Percentiles rank a stretch among this genome's conserved stretches.
These are phyloP conservation scores for Antitrichia curtipendula DNA, from an alignment of 225 moss, liverwort and hornwort species.

Conservation along the genomic window DNA sequence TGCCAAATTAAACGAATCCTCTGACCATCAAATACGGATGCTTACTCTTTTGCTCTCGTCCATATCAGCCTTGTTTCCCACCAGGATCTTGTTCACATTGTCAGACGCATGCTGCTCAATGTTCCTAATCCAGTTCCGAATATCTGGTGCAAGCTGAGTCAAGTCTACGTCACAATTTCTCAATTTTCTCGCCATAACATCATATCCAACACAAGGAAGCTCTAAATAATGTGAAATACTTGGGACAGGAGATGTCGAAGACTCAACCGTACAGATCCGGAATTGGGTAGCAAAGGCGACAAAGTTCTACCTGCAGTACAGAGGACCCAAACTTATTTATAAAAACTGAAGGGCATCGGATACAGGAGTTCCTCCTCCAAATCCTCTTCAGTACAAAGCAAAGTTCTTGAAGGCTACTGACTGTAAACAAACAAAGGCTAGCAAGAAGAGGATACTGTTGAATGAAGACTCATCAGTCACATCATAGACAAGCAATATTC, in stretches of 20 bases:
- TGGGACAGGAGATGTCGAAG: background rate
- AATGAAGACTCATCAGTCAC: constrained; percentile 93
- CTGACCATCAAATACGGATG: background rate
- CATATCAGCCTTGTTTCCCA: constrained; percentile 98
- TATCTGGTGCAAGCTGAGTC: constrained; percentile 6
- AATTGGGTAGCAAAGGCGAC: background rate
- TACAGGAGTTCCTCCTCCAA: background rate
- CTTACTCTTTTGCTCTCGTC: constrained; percentile 92
- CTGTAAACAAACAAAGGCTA: background rate
- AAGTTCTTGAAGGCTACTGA: background rate
- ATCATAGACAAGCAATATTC: constrained; percentile 82
- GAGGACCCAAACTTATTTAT: background rate
- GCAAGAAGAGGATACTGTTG: constrained; percentile 50
- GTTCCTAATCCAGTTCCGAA: constrained; percentile 25
- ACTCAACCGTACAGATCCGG: background rate
- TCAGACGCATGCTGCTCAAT: constrained; percentile 3
- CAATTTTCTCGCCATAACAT: background rate
- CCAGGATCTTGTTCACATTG: constrained; percentile 88
- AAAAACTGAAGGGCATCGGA: background rate
- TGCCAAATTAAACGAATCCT: background rate
- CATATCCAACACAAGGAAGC: constrained; percentile 9
- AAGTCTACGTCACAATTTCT: constrained; percentile 17
- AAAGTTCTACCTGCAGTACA: background rate
- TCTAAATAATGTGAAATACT: background rate
- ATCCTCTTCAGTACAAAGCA: background rate